These are phyloP conservation scores for Halophytophthora polymorphica DNA, from an alignment of 352 stramenopile species.

Conservation along the genomic window DNA sequence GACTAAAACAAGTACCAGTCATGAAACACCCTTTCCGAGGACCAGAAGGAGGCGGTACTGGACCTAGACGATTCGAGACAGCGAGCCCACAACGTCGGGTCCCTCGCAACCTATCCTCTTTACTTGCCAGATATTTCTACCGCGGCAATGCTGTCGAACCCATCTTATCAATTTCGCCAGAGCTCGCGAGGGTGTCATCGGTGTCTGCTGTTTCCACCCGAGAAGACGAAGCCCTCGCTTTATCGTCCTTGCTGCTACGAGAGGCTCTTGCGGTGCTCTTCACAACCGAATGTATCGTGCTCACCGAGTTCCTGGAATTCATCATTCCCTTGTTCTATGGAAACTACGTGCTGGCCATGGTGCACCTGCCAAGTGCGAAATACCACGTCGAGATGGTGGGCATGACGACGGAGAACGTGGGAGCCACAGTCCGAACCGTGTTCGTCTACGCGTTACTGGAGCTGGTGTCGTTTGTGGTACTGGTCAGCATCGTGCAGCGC, in stretches of 20 bases:
- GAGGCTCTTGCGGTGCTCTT: constrained; percentile 5
- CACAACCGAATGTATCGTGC: constrained; percentile 18
- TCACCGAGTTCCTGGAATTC: constrained; percentile 20
- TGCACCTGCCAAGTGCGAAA: constrained; percentile 6
- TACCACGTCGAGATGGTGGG: constrained; percentile 19
- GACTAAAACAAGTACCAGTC: no score
- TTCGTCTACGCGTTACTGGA: constrained; percentile 20
- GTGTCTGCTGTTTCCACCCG: no score
- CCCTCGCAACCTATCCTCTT: no score
- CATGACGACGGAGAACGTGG: neutral
- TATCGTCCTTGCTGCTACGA: neutral
- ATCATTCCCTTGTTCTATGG: constrained; percentile 20
- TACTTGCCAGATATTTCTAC: no score
- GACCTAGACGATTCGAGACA: no score
- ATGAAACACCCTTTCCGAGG: no score
- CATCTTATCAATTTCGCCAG: no score
- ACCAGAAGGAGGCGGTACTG: no score
- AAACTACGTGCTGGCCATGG: constrained; percentile 1
- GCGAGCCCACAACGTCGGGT: no score
- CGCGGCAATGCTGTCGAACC: no score
- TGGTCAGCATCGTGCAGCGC: constrained; percentile 6
- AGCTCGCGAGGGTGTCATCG: no score
- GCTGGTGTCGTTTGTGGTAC: constrained; percentile 10
- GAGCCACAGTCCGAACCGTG: constrained; percentile 2
- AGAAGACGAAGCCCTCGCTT: no score